These are phyloP conservation scores for Chlamydomonas reinhardtii DNA, from an alignment of 163 green algal genomes.

Conservation along the genomic window DNA sequence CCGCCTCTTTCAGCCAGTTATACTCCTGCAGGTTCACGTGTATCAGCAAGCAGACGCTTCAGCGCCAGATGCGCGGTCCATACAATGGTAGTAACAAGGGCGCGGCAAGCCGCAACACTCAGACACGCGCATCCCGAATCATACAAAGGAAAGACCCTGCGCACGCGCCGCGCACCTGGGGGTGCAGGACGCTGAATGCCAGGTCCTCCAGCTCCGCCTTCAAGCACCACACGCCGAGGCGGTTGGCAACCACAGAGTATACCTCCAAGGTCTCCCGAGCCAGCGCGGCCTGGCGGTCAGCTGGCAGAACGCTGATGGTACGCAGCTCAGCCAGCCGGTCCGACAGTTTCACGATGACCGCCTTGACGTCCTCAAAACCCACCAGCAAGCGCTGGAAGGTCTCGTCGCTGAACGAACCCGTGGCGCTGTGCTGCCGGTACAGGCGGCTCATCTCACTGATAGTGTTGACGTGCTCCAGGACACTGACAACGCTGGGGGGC, in stretches of 20 bases:
- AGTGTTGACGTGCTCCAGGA: conserved; percentile 62
- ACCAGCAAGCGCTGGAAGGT: conserved; percentile 58
- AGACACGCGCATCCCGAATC: too few species aligned
- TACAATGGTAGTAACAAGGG: too few species aligned
- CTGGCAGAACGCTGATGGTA: conserved; percentile 65
- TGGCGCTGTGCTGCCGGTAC: conserved; percentile 57
- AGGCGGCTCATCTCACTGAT: conserved; percentile 67
- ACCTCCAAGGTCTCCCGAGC: conserved; percentile 80
- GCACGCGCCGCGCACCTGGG: conserved; percentile 59
- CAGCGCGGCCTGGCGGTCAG: conserved; percentile 32
- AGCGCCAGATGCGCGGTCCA: too few species aligned
- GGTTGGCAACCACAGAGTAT: conserved; percentile 85
- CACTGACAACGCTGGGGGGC: conserved; percentile 45
- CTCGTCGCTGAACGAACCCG: conserved; percentile 54
- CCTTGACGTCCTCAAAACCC: conserved; percentile 64
- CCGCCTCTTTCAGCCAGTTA: conserved; percentile 46
- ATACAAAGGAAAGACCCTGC: too few species aligned
- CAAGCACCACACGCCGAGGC: conserved; percentile 87
- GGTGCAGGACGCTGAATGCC: conserved; percentile 84
- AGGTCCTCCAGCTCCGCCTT: conserved; percentile 95
- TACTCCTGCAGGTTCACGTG: conserved; percentile 15
- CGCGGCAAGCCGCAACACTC: too few species aligned
- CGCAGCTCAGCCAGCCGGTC: conserved; percentile 86
- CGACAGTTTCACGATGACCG: conserved; percentile 87
- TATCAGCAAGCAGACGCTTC: too few species aligned